These are phyloP conservation scores for Pachysandra terminalis DNA, from an alignment of 164 flowering plant genomes.

Conservation along the genomic window DNA sequence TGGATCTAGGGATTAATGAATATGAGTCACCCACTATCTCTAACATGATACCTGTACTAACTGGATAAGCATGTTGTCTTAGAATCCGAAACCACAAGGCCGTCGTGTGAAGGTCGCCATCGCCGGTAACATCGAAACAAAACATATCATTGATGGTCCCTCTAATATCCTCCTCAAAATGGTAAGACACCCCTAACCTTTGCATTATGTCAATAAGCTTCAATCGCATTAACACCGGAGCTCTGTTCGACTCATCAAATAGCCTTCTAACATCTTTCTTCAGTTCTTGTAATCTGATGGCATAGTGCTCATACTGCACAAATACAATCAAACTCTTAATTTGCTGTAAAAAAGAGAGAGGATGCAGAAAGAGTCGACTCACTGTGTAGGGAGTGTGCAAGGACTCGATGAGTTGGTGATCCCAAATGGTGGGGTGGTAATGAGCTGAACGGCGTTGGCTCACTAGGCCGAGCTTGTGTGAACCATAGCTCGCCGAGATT, in stretches of 20 bases:
- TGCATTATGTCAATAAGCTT: conserved; percentile 16
- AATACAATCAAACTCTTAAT: not conserved
- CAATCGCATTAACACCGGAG: not conserved
- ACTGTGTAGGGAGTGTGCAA: conserved; percentile 16
- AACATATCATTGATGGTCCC: not conserved
- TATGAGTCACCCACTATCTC: too few species aligned
- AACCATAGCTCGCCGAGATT: too few species aligned
- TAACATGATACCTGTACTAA: conserved; percentile 16
- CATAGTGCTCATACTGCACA: conserved; percentile 12
- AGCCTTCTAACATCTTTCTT: not conserved
- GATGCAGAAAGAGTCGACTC: too few species aligned
- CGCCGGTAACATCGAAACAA: not conserved
- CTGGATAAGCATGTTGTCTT: not conserved
- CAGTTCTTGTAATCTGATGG: conserved; percentile 7
- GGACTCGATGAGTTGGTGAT: conserved; percentile 7
- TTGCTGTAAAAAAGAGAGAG: not conserved
- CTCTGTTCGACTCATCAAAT: not conserved
- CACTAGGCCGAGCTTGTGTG: not conserved
- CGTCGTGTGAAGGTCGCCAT: conserved; percentile 16
- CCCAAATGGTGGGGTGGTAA: conserved; percentile 26
- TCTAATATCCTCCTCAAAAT: conserved; percentile 21
- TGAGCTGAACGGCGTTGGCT: conserved; percentile 13
- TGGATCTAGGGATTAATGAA: too few species aligned
- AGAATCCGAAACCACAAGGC: conserved; percentile 17
- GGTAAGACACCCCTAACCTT: conserved; percentile 22